phyloP scores from a whole-genome alignment of 257 asterid species.

The Nicotiana tabacum region DNA sequence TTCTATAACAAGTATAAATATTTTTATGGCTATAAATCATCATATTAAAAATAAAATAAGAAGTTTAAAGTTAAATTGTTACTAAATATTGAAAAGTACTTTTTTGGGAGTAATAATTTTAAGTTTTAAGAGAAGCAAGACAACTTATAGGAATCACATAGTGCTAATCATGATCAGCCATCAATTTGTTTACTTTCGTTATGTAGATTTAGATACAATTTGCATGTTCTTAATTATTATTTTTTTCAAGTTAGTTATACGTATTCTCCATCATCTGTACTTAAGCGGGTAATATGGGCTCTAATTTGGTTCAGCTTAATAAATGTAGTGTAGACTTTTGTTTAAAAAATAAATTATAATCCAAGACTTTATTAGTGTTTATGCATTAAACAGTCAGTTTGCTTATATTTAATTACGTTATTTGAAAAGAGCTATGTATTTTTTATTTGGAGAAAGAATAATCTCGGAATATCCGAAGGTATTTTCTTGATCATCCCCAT shows the following conservation, averaged over 20 bases:
- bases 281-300: background rate
- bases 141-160: background rate
- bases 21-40: too few species aligned
- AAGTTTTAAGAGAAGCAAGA: background rate
- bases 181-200: background rate
- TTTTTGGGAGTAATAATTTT: background rate
- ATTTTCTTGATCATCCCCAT: background rate
- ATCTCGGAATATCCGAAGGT: background rate
- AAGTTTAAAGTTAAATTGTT: too few species aligned
- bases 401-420: background rate
- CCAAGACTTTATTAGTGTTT: background rate
- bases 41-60: too few species aligned
- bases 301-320: background rate
- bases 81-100: too few species aligned
- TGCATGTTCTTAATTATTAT: background rate
- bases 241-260: background rate
- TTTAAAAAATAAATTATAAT: background rate
- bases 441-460: background rate
- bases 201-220: background rate
- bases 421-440: background rate
- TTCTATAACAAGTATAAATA: too few species aligned
- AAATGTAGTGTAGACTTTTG: background rate
- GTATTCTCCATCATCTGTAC: background rate
- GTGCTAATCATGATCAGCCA: slow-evolving; percentile 5
- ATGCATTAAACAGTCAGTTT: background rate